Evolutionary conservation across 2,329 filamentous ascomycete species (phyloP), one percentile per base, ranked within the genome.

Genomic region (Scytalidium sp.): DNA sequence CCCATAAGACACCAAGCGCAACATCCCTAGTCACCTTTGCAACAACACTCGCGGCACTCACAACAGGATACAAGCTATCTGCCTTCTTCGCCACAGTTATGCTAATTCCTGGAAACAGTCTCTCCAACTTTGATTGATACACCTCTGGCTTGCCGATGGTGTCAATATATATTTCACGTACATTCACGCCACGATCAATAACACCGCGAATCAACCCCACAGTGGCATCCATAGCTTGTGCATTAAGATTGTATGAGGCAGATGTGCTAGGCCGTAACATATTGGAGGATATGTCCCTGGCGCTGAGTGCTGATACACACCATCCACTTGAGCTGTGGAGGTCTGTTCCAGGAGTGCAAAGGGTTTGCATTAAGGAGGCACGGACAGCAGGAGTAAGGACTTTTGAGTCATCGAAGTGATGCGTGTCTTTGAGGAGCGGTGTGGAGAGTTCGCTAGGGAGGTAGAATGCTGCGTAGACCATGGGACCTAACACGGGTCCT

Each of bases 381-480:
- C 93, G 90, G 32, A 93, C 83, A n/a, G 77, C 73, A 0, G 92
- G 82, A 0, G 88, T 95, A 36, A 97, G 82, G 4, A 91, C 89
- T 73, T 97, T 97, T 67, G 88, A 95, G 75, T 97, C 93, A 75
- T 97, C 88, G 71, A 97, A 97, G 74, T 86, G 88, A 73, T 96
- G 87, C 3, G 84, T 83, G 29, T 81, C 71, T 46, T 89, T 87
- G 19, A 97, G 84, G 22, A 97, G 82, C 1, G 87, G 79, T 64
- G 86, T 84, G 21, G 85, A 80, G 22, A 84, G 74, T 0, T 83
- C 78, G 2, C 89, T 69, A 46, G 95, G 95, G 57, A 95, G 88
- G 72, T 80, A 84, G 72, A 85, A 86, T 61, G 85, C 74, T 56
- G 78, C 81, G 72, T 88, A 88, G 60, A 87, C 83, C 84, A 88